These are phyloP conservation scores for Podochytrium sp. DNA, from an alignment of 192 early-diverging fungal genomes.

Conservation along the genomic window DNA sequence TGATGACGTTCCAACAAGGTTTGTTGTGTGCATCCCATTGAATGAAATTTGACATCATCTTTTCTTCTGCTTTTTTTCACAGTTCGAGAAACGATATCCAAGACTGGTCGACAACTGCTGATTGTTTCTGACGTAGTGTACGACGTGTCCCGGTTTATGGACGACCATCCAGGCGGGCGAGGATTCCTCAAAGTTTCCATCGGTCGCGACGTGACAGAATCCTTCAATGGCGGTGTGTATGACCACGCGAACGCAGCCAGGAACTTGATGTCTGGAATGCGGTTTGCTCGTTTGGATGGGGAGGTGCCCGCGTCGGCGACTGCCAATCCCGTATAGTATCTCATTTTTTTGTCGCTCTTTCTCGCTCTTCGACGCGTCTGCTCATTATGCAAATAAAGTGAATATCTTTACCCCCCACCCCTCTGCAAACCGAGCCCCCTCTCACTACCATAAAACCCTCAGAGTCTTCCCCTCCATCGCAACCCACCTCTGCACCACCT, in stretches of 20 bases:
- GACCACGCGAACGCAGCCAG: conserved; percentile 88
- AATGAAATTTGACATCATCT: background rate
- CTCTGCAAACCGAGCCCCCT: too few species aligned
- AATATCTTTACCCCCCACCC: too few species aligned
- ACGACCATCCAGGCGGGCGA: conserved; percentile 90
- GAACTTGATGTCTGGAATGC: conserved; percentile 67
- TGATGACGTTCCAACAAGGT: conserved; percentile 41
- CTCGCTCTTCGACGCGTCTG: too few species aligned
- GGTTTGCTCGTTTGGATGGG: conserved; percentile 40
- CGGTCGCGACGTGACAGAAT: conserved; percentile 83
- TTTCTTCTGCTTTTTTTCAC: conserved; percentile 48
- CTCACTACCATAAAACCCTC: too few species aligned
- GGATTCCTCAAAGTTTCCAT: conserved; percentile 70
- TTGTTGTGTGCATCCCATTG: conserved; percentile 36
- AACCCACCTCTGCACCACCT: background rate
- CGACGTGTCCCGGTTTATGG: conserved; percentile 79
- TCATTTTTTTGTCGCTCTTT: too few species aligned
- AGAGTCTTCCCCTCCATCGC: too few species aligned
- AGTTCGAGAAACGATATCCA: conserved; percentile 68
- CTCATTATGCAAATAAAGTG: too few species aligned
- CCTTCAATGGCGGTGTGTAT: conserved; percentile 86
- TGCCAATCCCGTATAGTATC: too few species aligned
- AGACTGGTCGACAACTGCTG: conserved; percentile 74
- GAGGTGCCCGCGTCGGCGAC: conserved; percentile 8
- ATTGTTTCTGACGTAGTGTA: conserved; percentile 85